Conservation (phyloP, 192 early-diverging fungal genomes). For the Coemansia sp. region DNA sequence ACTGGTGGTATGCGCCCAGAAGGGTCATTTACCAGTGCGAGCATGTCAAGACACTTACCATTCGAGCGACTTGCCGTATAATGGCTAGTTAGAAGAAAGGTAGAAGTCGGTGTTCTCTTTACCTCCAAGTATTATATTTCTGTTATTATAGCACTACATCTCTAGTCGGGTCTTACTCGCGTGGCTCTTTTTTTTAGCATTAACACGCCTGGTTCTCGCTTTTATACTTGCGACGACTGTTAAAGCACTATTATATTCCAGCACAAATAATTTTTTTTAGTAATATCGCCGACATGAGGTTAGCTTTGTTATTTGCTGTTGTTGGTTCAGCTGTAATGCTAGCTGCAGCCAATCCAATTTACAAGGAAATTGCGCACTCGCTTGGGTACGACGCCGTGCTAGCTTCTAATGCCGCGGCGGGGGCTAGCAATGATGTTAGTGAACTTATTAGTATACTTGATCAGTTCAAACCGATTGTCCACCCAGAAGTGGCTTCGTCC, state of each 20-base stretch:
- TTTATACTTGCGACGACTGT: neutral
- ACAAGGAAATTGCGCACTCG: conserved; percentile 38
- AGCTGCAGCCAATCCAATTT: conserved; percentile 15
- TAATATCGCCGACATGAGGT: neutral
- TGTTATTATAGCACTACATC: neutral
- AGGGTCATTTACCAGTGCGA: neutral
- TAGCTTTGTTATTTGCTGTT: neutral
- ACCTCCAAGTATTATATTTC: neutral
- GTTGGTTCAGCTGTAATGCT: neutral
- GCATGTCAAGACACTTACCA: neutral
- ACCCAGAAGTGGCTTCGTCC: conserved; percentile 24
- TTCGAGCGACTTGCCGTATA: neutral
- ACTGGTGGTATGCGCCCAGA: neutral
- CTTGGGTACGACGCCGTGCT: conserved; percentile 28
- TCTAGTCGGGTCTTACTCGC: neutral
- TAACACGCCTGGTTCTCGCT: neutral
- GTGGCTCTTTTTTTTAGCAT: neutral
- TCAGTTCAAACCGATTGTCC: conserved; percentile 39
- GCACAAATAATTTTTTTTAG: neutral
- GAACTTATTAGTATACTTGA: conserved; percentile 24
- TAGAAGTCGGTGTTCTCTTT: neutral
- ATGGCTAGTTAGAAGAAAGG: neutral
- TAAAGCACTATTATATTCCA: neutral
- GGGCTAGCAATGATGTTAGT: conserved; percentile 19
- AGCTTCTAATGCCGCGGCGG: conserved; percentile 23